These are phyloP conservation scores for Polytrichum formosum DNA, from an alignment of 225 moss, liverwort and hornwort genomes.

Conservation along the genomic window DNA sequence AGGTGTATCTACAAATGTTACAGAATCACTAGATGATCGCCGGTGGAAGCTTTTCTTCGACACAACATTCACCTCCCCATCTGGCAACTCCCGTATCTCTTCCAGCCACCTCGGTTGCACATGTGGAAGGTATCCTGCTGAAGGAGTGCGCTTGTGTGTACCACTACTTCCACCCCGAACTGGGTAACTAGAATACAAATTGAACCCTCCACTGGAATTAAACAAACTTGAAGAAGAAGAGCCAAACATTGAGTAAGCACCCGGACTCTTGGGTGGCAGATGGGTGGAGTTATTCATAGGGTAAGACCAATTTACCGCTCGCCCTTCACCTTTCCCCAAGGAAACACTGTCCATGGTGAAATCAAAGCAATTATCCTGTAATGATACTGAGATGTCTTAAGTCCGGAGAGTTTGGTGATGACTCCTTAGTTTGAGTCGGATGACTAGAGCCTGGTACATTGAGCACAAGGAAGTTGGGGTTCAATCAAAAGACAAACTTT, in stretches of 20 bases:
- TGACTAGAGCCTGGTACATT: too few relatives aligned
- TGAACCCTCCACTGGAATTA: constrained; percentile 30
- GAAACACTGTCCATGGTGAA: constrained; percentile 34
- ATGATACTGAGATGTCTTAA: too few relatives aligned
- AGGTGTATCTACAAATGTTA: constrained; percentile 78
- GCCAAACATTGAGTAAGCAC: constrained; percentile 54
- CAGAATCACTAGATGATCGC: constrained; percentile 89
- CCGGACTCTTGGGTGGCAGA: constrained; percentile 88
- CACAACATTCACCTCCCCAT: constrained; percentile 35
- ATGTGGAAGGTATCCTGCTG: constrained; percentile 70
- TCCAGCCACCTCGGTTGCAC: constrained; percentile 73
- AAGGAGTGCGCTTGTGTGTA: constrained; percentile 78
- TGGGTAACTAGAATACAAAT: constrained; percentile 39
- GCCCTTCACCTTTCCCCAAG: constrained; percentile 43
- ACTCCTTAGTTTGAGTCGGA: too few relatives aligned
- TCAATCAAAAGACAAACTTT: too few relatives aligned
- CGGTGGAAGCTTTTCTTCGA: constrained; percentile 81
- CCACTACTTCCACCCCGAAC: constrained; percentile 42
- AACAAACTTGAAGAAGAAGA: constrained; percentile 59
- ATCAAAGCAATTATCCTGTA: background rate
- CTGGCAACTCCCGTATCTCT: constrained; percentile 60
- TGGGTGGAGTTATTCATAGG: constrained; percentile 96
- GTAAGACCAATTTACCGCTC: constrained; percentile 88
- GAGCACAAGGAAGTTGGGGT: too few relatives aligned
- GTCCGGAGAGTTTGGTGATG: too few relatives aligned